Evolutionary conservation across 2,329 filamentous ascomycete species (phyloP), one percentile per base, ranked within the genome.

Genomic region (Arachnomyces sp.): DNA sequence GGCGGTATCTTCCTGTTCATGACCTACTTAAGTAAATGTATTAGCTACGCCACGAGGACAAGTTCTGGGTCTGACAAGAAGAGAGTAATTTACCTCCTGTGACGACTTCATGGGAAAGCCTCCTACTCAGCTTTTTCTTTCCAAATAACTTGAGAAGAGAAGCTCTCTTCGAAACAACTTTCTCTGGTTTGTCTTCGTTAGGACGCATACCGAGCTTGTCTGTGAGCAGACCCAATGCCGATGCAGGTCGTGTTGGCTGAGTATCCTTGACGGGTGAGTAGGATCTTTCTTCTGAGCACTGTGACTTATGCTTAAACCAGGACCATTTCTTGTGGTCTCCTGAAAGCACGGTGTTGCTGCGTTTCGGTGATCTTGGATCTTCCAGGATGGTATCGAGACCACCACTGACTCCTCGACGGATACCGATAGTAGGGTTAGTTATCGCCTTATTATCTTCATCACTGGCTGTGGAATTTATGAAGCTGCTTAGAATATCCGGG

Each of bases 71-170:
- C 5, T 25, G 9, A 25, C 20, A 13, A 7, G 20, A 17, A 20
- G 20, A 16, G 31, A 28, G 30, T 20, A 31, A 57, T 64, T 57
- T 53, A 72, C 69, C 59, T 39, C 61, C 59, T 42, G 60, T 46
- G 29, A 56, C 52, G 41, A 58, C 46, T 14, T 61, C 46, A 45
- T 47, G 44, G 2, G 41, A 40, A 34, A 43, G 44, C 42, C 64
- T 60, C 14, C 63, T 66, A 33, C 60, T 65, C 28, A 65, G 58
- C 37, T 63, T 58, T 47, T 70, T 73, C 50, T 68, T 72, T 32
- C 72, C 65, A 38, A 79, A 69, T 38, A 73, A 66, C 44, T 69
- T 73, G 32, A 74, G 61, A 9, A 25, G 5, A 9, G 43, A 77
- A 67, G 5, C 70, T 68, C 28, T 42, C 42, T 15, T 42, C 41